Conservation (phyloP, 306 rosid genomes). For the Quercus berberidifolia region DNA sequence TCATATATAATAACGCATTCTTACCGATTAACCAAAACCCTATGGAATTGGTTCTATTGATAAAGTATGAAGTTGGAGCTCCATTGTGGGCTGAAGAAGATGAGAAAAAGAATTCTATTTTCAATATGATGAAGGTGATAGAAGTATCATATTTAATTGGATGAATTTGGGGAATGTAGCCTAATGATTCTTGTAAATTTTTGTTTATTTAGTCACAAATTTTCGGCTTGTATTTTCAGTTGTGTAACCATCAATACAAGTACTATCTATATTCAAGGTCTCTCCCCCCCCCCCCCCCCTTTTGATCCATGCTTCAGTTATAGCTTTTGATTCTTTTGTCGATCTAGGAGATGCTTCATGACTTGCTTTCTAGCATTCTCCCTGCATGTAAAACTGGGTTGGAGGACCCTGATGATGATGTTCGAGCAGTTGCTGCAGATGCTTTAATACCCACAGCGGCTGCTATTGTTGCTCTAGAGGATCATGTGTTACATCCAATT, state of each 20-base stretch:
- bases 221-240: background rate
- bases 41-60: background rate
- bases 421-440: conserved; percentile 99
- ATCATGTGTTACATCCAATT: conserved; percentile 71
- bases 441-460: conserved; percentile 89
- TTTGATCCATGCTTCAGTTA: conserved; percentile 1
- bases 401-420: conserved; percentile 98
- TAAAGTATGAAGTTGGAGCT: background rate
- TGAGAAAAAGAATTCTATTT: background rate
- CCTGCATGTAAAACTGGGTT: conserved; percentile 95
- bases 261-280: background rate
- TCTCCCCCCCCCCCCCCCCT: too few relatives aligned
- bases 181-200: background rate
- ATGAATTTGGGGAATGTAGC: background rate
- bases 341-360: conserved; percentile 77
- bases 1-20: background rate
- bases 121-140: background rate
- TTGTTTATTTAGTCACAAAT: background rate
- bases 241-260: background rate
- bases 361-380: conserved; percentile 80
- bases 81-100: background rate
- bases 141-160: background rate
- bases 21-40: background rate
- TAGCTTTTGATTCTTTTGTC: conserved; percentile 32
- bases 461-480: conserved; percentile 75